Evolutionary conservation across 495 filamentous ascomycete species (phyloP).

Genomic region (Lasiosphaeris hirsuta): DNA sequence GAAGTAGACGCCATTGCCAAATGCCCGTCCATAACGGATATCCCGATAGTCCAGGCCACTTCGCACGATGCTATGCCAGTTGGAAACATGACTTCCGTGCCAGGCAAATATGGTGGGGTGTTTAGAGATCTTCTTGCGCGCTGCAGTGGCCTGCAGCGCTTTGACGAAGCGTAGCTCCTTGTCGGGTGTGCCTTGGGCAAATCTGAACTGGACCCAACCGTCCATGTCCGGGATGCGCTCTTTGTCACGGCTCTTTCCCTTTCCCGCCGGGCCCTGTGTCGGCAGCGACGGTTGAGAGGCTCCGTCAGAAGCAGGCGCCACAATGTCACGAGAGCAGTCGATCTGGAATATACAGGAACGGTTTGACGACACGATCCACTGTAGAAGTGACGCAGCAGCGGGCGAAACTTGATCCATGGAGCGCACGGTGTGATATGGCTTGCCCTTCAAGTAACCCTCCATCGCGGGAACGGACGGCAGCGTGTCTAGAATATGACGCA

Average conservation of each 20-base stretch:
- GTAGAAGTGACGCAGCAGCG: conserved; percentile 63
- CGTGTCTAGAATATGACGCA: conserved; percentile 60
- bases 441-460: conserved; percentile 52
- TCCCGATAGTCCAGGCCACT: conserved; percentile 72
- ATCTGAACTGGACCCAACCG: conserved; percentile 76
- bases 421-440: conserved; percentile 44
- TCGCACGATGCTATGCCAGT: conserved; percentile 91
- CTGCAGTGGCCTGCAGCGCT: conserved; percentile 51
- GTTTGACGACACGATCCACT: conserved; percentile 92
- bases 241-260: conserved; percentile 21
- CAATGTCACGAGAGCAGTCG: conserved; percentile 11
- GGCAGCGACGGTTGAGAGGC: no score
- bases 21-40: conserved; percentile 61
- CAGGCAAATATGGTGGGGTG: conserved; percentile 78
- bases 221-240: conserved; percentile 63
- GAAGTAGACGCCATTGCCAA: conserved; percentile 81
- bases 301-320: not conserved
- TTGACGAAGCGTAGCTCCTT: conserved; percentile 80
- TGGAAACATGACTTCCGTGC: conserved; percentile 72
- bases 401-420: conserved; percentile 65
- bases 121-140: conserved; percentile 30
- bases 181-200: conserved; percentile 85
- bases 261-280: conserved; percentile 4
- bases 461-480: conserved; percentile 67
- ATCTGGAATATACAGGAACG: conserved; percentile 76